Conservation (phyloP, 23 red algal species). For the Gracilaria gracilis region DNA sequence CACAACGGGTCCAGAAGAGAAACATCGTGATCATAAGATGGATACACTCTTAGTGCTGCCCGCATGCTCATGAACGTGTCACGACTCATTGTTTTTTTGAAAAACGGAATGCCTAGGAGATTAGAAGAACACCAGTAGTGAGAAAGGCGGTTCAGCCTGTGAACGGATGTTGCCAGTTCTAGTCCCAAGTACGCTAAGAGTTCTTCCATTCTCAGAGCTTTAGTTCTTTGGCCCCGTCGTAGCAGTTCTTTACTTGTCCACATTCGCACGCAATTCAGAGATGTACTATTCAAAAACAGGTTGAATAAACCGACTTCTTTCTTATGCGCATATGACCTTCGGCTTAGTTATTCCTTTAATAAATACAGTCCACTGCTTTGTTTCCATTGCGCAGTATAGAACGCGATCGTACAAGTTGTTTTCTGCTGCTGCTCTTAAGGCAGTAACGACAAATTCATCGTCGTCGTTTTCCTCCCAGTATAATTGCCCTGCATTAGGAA, state of each 20-base stretch:
- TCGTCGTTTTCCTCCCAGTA: too few relatives aligned
- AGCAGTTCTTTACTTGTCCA: not conserved
- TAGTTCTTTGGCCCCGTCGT: not conserved
- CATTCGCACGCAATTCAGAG: not conserved
- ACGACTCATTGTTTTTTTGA: not conserved
- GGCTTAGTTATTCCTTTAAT: too few relatives aligned
- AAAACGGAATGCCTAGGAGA: constrained; percentile 2
- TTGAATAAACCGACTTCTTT: too few relatives aligned
- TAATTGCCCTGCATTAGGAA: too few relatives aligned
- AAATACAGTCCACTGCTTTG: too few relatives aligned
- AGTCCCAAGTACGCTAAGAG: not conserved
- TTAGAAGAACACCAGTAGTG: not conserved
- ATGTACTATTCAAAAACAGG: not conserved
- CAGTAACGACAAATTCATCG: too few relatives aligned
- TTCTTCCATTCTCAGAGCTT: not conserved
- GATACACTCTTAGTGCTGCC: not conserved
- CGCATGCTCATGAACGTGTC: not conserved
- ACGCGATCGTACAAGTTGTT: too few relatives aligned
- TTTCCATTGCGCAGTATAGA: too few relatives aligned
- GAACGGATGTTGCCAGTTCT: too few relatives aligned
- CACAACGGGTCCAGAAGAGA: not conserved
- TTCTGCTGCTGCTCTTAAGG: too few relatives aligned
- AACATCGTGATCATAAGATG: not conserved
- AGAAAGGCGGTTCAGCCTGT: not conserved
- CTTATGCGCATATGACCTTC: too few relatives aligned